Base-by-base conservation (phyloP, 202 grass and related monocot species). In the Elaeis oleifera region DNA sequence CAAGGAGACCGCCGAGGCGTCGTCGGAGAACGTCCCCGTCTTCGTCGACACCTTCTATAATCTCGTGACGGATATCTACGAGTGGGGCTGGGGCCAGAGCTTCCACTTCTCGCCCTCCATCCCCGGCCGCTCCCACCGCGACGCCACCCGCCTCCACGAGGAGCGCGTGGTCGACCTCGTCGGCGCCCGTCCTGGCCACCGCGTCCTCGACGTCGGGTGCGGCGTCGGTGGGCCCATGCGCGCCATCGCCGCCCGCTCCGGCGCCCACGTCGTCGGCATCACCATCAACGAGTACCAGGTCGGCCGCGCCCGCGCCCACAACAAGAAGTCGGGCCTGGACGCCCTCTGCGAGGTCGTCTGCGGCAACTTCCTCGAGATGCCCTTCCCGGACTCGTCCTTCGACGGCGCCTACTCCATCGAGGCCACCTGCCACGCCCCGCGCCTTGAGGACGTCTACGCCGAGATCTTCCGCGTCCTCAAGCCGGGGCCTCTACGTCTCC, bases 261-360 rank as follows among this genome's bases (percentile, higher is more conserved):
- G 85, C 0, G 82, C 95, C 18, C 17, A 80, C 26, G 78, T 99
- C 59, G 88, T 99, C 27, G 95, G 95, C 66, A 94, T 99, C 82
- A 99, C 95, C 65, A 99, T 99, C 72, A 94, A 94, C 78, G 95
- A 99, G 75, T 99, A 99, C 88, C 95, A 99, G 78, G 95, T 99
- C 1, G 80, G 79, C 60, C 95, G 95, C 53, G 95, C 95, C 13
- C 79, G 95, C 26, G 20, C 85, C 0, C 95, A 99, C 95, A 99
- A 99, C 85, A 44, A 44, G 36, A 44, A 44, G 9, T 44, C 36
- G 2, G 9, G 36, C 8, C 36, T 44, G 36, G 36, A 44, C 36
- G 1, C 36, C 36, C 8, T 44, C 9, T 99, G 95, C 69, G 95
- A 99, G 80, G 85, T 94, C 56, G 88, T 94, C n/a, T 99, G 95